Base-by-base conservation (phyloP, 371 early-diverging fungal species). In the Lichtheimia ramosa region DNA sequence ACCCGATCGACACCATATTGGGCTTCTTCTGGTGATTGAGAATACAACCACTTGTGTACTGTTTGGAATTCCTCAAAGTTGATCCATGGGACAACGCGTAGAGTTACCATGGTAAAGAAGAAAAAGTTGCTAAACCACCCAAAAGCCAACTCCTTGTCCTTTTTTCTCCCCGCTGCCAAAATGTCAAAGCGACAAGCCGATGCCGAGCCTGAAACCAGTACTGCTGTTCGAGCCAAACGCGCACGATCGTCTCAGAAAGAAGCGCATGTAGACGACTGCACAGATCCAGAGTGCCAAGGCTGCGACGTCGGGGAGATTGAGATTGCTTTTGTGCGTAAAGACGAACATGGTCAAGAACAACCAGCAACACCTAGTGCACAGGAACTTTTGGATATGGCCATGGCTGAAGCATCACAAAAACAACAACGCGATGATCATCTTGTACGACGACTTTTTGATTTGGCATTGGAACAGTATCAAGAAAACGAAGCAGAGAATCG, bases 301-400 rank as follows among this genome's bases (percentile, higher is more conserved):
- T 86, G 86, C 58, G 86, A 81, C 54, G 82, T 81, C 20, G 86
- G 86, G 6, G 82, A 86, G 56, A 69, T 86, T 12, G 83, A 83
- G 53, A 81, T 86, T 43, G 66, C 81, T 7, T 84, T 86, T 73
- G 73, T 81, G 1, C 66, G 69, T 21, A 71, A 65, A 16, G 68
- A 70, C 49, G 69, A 65, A 7, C 48, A 66, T 24, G 81, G 78
- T 3, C 27, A 74, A 6, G 58, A 71, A 20, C 51, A 67, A 6
- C 52, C 66, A 1, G 62, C 53, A 1, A 60, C 68, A 15, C 86
- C 84, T 3, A 69, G 56, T 16, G 83, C 83, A 2, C 65, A 73
- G 16, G 84, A 84, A 18, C 75, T 86, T 3, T 61, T 83, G 24
- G 70, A 66, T 15, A 81, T 86, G 82, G 86, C 86, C 5, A 72